phyloP scores from a whole-genome alignment of 106 monocot species.

The Platanthera zijinensis region DNA sequence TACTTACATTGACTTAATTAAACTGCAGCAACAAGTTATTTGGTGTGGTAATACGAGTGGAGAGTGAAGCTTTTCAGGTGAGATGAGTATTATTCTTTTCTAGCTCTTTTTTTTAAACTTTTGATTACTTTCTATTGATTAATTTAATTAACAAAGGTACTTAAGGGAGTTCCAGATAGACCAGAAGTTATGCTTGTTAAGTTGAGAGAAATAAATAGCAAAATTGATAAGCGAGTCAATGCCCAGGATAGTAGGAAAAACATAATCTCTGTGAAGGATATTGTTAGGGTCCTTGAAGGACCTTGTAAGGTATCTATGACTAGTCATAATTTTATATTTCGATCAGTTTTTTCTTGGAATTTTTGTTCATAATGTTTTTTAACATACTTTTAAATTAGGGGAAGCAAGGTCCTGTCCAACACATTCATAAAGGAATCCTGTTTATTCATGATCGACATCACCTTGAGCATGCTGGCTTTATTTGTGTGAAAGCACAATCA shows the following conservation, averaged over 20 bases:
- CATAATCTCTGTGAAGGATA: slow-evolving; percentile 64
- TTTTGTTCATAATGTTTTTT: not conserved
- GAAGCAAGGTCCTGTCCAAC: slow-evolving; percentile 89
- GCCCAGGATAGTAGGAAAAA: slow-evolving; percentile 73
- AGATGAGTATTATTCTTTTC: slow-evolving; percentile 7
- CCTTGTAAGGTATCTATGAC: slow-evolving; percentile 55
- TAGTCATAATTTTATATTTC: not conserved
- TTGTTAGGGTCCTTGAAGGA: slow-evolving; percentile 89
- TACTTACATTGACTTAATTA: slow-evolving; percentile 5
- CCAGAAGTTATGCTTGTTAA: slow-evolving; percentile 83
- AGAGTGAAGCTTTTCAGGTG: slow-evolving; percentile 90
- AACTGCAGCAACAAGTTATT: slow-evolving; percentile 71
- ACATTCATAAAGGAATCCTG: slow-evolving; percentile 76
- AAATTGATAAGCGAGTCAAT: slow-evolving; percentile 62
- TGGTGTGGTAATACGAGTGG: slow-evolving; percentile 91
- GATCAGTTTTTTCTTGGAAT: not conserved
- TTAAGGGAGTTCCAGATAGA: slow-evolving; percentile 97
- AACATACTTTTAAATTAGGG: slow-evolving; percentile 41
- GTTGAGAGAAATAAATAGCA: slow-evolving; percentile 83
- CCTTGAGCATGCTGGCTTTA: slow-evolving; percentile 95
- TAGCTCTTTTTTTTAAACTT: not conserved
- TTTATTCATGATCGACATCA: slow-evolving; percentile 97
- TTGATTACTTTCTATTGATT: slow-evolving; percentile 6
- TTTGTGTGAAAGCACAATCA: slow-evolving; percentile 90
- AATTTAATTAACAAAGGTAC: slow-evolving; percentile 39